Evolutionary conservation across 1,284 basidiomycete genomes (phyloP), one percentile per base, ranked within the genome.

Genomic region (Phaffia rhodozyma): DNA sequence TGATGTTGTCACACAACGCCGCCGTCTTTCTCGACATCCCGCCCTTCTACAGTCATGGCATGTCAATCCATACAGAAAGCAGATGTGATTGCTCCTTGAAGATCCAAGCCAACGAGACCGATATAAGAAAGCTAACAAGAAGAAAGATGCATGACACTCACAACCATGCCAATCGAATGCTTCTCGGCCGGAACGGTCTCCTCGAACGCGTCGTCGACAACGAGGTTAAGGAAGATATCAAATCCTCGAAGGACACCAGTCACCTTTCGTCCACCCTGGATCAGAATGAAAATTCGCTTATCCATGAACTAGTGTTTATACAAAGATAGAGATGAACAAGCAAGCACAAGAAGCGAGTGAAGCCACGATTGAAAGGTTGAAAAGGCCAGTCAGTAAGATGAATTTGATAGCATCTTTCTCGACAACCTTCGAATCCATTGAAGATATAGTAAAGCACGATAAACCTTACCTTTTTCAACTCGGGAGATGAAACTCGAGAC

Each of bases 151-250:
- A 16, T 7, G 16, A 43, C 13, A 82, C 90, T 73, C 75, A 96
- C 92, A 61, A 93, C 86, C 67, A 89, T 91, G 38, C 91, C 92
- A 70, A 91, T 87, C 23, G 86, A 85, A 71, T 86, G 86, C 75
- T 90, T 91, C 78, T 92, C 86, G n/a, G 86, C 90, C 47, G 85
- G 86, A 13, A 84, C 86, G 0, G 86, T 84, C 79, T 97, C 93
- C 78, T 99, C 96, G 71, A 86, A 77, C 20, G 91, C 89, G 72
- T 97, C 90, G 75, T 98, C 94, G 73, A 99, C 84, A 66, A 98
- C 94, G 52, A 99, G 82, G 76, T 99, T 99, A 75, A 99, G 80
- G 80, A 99, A 99, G 71, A 99, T 87, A 80, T 98, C 96, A 77
- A 94, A 98, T 49, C 96, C 96, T 67, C 96, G 86, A 63, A 98